Evolutionary conservation across 169 alveolate genomes (phyloP).

Genomic region (Cystoisospora suis): DNA sequence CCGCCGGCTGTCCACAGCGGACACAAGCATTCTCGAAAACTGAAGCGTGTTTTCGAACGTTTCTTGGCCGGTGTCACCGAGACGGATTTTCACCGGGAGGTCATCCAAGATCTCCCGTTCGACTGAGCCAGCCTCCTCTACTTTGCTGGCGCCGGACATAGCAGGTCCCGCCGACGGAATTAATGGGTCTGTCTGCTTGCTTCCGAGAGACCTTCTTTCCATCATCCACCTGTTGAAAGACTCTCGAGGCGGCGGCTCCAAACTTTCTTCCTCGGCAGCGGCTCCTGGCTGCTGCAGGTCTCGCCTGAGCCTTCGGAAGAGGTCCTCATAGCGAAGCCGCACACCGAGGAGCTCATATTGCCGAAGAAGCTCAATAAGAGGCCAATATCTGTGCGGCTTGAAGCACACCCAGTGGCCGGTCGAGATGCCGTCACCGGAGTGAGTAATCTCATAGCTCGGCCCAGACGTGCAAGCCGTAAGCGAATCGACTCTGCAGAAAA

Average conservation of each 20-base stretch:
- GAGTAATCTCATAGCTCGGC: too few relatives aligned
- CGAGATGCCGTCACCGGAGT: background rate
- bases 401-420: background rate
- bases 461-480: too few relatives aligned
- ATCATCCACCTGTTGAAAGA: slow-evolving; percentile 36
- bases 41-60: background rate
- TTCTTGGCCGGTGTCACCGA: background rate
- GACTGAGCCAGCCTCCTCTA: background rate
- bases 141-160: background rate
- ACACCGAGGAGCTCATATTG: background rate
- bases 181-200: background rate
- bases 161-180: background rate
- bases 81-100: slow-evolving; percentile 7
- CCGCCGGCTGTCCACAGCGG: background rate
- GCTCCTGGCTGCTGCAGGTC: background rate
- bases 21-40: background rate
- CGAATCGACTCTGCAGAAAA: too few relatives aligned
- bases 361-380: background rate
- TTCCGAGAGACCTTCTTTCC: slow-evolving; percentile 9
- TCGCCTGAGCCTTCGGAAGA: background rate
- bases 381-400: slow-evolving; percentile 14
- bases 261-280: background rate
- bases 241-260: slow-evolving; percentile 14
- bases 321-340: background rate
- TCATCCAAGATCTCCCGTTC: slow-evolving; percentile 5